Percentiles rank a stretch among this genome's conserved stretches.
Conservation (phyloP, 306 rosid genomes). For the Prunus campanulata region DNA sequence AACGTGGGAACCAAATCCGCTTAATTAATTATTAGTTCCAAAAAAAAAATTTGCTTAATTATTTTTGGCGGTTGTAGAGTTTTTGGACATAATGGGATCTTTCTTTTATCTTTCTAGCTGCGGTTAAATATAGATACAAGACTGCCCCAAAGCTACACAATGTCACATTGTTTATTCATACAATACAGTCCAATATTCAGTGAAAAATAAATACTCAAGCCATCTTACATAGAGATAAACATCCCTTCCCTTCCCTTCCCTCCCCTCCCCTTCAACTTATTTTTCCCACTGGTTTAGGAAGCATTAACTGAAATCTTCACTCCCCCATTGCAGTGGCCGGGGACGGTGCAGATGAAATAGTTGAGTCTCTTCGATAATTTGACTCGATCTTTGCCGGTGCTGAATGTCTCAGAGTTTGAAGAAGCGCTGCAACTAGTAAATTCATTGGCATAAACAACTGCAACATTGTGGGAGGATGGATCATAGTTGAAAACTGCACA, state of each 20-base stretch:
- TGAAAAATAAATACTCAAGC: background rate
- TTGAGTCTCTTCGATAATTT: constrained; percentile 9
- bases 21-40: background rate
- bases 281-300: background rate
- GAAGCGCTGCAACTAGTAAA: constrained; percentile 11
- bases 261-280: background rate
- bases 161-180: background rate
- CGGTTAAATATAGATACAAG: background rate
- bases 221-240: background rate
- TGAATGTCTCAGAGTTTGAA: background rate
- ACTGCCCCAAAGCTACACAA: too few species aligned
- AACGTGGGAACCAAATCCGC: background rate
- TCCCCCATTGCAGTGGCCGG: constrained; percentile 16
- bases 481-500: constrained; percentile 16
- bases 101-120: background rate
- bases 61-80: background rate
- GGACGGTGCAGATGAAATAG: constrained; percentile 20
- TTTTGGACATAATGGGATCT: background rate
- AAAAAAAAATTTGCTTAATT: background rate
- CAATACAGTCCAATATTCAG: background rate
- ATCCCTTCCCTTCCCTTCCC: background rate
- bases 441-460: constrained; percentile 3
- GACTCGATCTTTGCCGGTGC: constrained; percentile 6
- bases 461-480: constrained; percentile 12
- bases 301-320: constrained; percentile 14